Evolutionary conservation across 2,329 filamentous ascomycete species (phyloP).

Genomic region (Pyrenochaeta sp.): DNA sequence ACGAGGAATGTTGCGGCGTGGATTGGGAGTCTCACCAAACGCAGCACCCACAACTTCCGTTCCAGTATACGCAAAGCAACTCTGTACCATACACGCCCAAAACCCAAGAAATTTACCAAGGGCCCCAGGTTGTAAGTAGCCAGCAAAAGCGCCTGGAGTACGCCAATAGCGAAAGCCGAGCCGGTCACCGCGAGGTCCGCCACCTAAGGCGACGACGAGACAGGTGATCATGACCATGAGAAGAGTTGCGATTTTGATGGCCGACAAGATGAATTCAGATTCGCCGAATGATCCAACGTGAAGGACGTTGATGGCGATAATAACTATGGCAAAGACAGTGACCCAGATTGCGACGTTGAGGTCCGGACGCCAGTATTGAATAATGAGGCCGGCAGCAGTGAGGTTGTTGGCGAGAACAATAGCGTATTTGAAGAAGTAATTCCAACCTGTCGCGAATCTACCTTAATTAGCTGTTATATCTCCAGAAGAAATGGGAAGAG

Average conservation of each 20-base stretch:
- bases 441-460: conserved; percentile 28
- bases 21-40: conserved; percentile 62
- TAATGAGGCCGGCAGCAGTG: conserved; percentile 73
- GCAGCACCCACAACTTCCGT: conserved; percentile 67
- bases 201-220: conserved; percentile 11
- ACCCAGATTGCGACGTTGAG: conserved; percentile 17
- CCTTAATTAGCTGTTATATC: no score
- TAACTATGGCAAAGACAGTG: conserved; percentile 16
- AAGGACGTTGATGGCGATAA: conserved; percentile 14
- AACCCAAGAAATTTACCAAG: conserved; percentile 64
- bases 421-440: conserved; percentile 11
- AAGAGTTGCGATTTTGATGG: conserved; percentile 47
- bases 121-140: conserved; percentile 54
- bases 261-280: conserved; percentile 60
- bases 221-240: conserved; percentile 6
- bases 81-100: conserved; percentile 57
- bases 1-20: conserved; percentile 52
- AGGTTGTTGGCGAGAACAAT: conserved; percentile 57
- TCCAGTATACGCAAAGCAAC: conserved; percentile 66
- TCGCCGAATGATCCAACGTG: conserved; percentile 23
- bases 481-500: no score
- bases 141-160: conserved; percentile 60
- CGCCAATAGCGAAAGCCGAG: conserved; percentile 71
- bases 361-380: conserved; percentile 71
- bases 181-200: conserved; percentile 4